Evolutionary conservation across 148 eudicot genomes (phyloP).

Genomic region (Tetragonia tetragonoides): DNA sequence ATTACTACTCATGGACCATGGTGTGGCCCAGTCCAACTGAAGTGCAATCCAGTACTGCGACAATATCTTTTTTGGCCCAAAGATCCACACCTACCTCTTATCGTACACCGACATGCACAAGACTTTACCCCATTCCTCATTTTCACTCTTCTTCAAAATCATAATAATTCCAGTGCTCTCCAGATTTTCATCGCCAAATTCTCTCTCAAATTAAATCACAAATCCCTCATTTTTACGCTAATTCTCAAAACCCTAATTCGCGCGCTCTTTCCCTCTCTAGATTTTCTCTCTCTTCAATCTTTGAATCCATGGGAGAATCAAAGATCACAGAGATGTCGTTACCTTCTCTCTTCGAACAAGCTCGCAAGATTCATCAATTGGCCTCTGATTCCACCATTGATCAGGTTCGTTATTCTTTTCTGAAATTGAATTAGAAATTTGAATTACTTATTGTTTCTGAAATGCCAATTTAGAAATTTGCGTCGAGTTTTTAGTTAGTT

Average conservation of each 20-base stretch:
- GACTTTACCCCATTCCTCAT: neutral
- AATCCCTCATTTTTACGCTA: conserved; percentile 14
- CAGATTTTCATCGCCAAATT: neutral
- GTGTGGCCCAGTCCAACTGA: no score
- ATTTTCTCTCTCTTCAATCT: neutral
- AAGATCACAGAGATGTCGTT: conserved; percentile 49
- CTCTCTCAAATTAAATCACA: neutral
- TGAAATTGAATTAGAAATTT: no score
- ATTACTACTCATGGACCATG: no score
- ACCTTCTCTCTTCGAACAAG: conserved; percentile 55
- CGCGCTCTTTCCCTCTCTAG: neutral
- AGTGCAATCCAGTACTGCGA: no score
- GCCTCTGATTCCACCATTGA: conserved; percentile 45
- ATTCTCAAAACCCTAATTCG: neutral
- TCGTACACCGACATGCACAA: no score
- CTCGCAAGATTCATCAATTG: conserved; percentile 44
- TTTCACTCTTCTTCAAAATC: neutral
- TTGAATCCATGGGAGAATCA: conserved; percentile 37
- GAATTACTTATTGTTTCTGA: neutral
- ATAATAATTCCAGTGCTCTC: neutral
- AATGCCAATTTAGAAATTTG: no score
- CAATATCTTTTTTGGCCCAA: no score
- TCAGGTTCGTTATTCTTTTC: conserved; percentile 30
- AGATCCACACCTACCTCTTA: no score
- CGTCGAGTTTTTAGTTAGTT: neutral